Evolutionary conservation across 257 asterid genomes (phyloP).

Genomic region (Fraxinus quadrangulata): DNA sequence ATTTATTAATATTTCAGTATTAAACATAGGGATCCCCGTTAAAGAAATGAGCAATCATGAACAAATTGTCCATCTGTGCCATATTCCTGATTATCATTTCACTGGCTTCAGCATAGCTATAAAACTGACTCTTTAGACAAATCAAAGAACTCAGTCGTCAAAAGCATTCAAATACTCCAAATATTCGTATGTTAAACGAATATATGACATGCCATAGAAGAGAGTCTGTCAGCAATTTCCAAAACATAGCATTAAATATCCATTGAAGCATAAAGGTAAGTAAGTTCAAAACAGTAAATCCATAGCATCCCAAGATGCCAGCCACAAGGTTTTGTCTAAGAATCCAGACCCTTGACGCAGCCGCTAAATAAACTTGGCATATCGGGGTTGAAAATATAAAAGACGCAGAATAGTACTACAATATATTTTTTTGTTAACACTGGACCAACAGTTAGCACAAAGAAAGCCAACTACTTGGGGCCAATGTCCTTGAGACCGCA

Average conservation of each 20-base stretch:
- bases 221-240: background rate
- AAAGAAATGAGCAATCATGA: no score
- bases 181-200: background rate
- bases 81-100: no score
- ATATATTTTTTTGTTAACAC: background rate
- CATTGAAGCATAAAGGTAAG: no score
- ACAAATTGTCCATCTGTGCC: no score
- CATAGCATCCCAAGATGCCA: background rate
- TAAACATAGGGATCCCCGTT: no score
- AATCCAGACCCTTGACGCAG: background rate
- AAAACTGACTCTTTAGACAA: background rate
- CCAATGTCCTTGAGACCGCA: constrained; percentile 40
- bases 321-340: background rate
- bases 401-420: background rate
- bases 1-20: no score
- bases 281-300: background rate
- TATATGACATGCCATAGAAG: background rate
- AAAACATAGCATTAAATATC: no score
- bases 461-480: constrained; percentile 32
- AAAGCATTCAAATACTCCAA: background rate
- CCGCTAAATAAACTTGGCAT: background rate
- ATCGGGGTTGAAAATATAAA: background rate
- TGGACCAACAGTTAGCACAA: background rate
- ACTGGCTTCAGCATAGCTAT: background rate
- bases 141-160: background rate